Evolutionary conservation across 805 yeast species (phyloP), one percentile per base, ranked within the genome.

Genomic region (Kluyveromyces aestuarii): DNA sequence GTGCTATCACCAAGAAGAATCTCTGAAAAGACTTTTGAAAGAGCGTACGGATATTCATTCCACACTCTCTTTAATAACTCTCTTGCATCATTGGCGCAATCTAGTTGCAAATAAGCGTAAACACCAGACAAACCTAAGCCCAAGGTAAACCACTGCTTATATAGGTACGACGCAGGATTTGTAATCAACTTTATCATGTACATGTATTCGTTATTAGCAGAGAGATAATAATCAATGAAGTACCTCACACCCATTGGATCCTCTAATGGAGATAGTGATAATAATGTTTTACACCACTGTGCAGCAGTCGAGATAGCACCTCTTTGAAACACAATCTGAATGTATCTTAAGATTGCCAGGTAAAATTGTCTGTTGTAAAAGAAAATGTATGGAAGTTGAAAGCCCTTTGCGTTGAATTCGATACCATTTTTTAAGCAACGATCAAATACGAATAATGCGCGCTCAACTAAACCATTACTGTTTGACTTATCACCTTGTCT

Each of bases 241-340:
- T 83, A 82, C 53, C 95, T 74, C 11, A 84, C 88, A 19, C 96
- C 96, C 46, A 82, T 69, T 1, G 96, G 96, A 68, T 89, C 96
- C 49, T 83, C 86, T 2, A 80, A 74, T 1, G 95, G 96, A 36
- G 79, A 72, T 30, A 89, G 67, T 2, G 89, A 77, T 52, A 85
- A 70, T 44, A 88, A 69, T 6, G 82, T 70, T 61, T 86, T 87
- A 56, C 85, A 77, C 70, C 82, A 88, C 40, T 80, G 78, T 40
- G 86, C 74, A 0, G 96, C 95, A 0, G 96, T 88, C 50, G 68
- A 75, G 58, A 77, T 80, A 1, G 91, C 85, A 4, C 95, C 86
- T 58, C 87, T 77, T 56, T 84, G 88, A 1, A 88, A 84, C 39
- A 89, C 68, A 1, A 79, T 79, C 11, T 76, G 73, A 49, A 88